phyloP scores from a whole-genome alignment of 192 early-diverging fungal genomes.

The Pilobolus umbonatus region DNA sequence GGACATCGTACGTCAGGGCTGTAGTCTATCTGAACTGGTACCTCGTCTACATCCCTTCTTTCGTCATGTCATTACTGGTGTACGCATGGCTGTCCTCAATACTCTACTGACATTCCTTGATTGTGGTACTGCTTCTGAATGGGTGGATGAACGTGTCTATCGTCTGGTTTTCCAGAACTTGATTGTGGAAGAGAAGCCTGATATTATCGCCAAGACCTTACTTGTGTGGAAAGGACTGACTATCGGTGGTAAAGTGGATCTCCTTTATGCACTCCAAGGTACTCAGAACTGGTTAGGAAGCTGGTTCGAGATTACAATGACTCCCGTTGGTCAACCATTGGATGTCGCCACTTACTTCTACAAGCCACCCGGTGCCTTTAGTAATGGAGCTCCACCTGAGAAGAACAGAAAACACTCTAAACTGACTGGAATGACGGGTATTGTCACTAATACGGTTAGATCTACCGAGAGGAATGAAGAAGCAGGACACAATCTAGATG shows the following conservation, averaged over 20 bases:
- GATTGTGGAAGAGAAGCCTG: slow-evolving; percentile 77
- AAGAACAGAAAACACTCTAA: slow-evolving; percentile 5
- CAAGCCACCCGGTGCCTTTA: slow-evolving; percentile 40
- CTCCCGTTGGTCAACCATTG: slow-evolving; percentile 82
- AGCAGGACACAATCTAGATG: slow-evolving; percentile 71
- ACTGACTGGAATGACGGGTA: no score
- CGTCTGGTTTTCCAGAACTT: slow-evolving; percentile 89
- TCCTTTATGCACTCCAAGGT: slow-evolving; percentile 23
- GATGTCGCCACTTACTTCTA: slow-evolving; percentile 44
- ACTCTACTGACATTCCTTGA: slow-evolving; percentile 73
- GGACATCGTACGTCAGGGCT: slow-evolving; percentile 44
- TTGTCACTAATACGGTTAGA: no score
- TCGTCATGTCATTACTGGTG: slow-evolving; percentile 82
- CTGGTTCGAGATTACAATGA: slow-evolving; percentile 74
- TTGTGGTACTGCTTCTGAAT: slow-evolving; percentile 47
- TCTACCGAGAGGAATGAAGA: slow-evolving; percentile 29
- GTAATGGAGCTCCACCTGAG: slow-evolving; percentile 20
- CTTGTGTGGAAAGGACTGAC: slow-evolving; percentile 65
- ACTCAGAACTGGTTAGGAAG: slow-evolving; percentile 34
- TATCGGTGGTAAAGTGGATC: slow-evolving; percentile 14
- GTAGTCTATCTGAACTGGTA: slow-evolving; percentile 63
- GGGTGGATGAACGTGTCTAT: slow-evolving; percentile 67
- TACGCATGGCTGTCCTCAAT: slow-evolving; percentile 78
- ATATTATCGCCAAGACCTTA: slow-evolving; percentile 55
- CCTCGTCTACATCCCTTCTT: slow-evolving; percentile 93